Percentiles rank a stretch among this genome's conserved stretches.
phyloP scores from a whole-genome alignment of 2,329 filamentous ascomycete species.

The Dactylonectria macrodidyma region DNA sequence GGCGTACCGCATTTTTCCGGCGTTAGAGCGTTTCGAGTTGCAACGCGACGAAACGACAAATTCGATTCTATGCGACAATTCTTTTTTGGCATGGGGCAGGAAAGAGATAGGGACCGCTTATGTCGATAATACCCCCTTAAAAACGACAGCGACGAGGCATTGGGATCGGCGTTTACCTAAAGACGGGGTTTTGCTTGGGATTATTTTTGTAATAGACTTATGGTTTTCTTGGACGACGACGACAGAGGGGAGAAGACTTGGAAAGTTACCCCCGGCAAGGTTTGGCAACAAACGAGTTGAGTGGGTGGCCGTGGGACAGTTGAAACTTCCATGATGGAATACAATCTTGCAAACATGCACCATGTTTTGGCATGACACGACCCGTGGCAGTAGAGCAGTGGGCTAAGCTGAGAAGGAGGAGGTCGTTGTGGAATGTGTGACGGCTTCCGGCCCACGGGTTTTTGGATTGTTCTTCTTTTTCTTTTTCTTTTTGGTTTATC shows the following conservation, averaged over 20 bases:
- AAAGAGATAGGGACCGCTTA: conserved; percentile 23
- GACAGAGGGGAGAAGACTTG: neutral
- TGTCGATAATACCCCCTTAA: conserved; percentile 35
- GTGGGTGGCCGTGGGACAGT: neutral
- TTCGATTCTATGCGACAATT: conserved; percentile 40
- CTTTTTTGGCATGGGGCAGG: conserved; percentile 32
- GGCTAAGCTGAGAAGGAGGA: neutral
- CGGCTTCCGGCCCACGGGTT: neutral
- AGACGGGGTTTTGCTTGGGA: conserved; percentile 29
- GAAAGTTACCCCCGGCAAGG: neutral
- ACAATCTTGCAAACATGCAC: conserved; percentile 5
- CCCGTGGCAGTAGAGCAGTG: conserved; percentile 8
- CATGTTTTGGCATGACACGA: conserved; percentile 18
- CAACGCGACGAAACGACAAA: conserved; percentile 38
- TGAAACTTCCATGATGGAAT: neutral
- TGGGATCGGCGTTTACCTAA: conserved; percentile 31
- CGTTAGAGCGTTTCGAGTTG: conserved; percentile 43
- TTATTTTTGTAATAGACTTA: conserved; percentile 30
- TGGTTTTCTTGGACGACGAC: conserved; percentile 15
- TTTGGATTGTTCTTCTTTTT: conserved; percentile 6
- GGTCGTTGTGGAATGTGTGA: conserved; percentile 5
- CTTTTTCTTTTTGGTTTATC: conserved; percentile 8
- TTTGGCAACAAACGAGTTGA: neutral
- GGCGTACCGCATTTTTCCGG: conserved; percentile 33
- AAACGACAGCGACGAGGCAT: conserved; percentile 32